Percentiles rank a stretch among this genome's conserved stretches.
Evolutionary conservation across 2,329 filamentous ascomycete species (phyloP).

Genomic region (Geosmithia morbida): DNA sequence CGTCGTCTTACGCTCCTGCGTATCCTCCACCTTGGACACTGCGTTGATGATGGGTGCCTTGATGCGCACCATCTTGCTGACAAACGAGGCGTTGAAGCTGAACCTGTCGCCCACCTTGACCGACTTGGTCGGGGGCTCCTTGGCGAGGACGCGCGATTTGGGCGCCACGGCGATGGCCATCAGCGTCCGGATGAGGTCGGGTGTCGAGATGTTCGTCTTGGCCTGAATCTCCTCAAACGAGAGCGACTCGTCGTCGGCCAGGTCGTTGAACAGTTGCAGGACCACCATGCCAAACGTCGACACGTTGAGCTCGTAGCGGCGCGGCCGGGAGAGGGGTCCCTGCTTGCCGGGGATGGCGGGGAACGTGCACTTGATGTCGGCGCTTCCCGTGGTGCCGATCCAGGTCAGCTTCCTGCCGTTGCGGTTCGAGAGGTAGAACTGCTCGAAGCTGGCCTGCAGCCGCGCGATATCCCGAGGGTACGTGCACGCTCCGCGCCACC

Average conservation of each 20-base stretch:
- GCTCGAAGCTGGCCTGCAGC: constrained; percentile 72
- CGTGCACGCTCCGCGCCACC: constrained; percentile 34
- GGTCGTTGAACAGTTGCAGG: constrained; percentile 75
- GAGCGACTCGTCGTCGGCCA: constrained; percentile 35
- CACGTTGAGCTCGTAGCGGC: constrained; percentile 80
- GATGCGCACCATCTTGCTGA: constrained; percentile 72
- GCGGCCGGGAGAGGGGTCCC: constrained; percentile 42
- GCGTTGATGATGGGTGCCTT: constrained; percentile 76
- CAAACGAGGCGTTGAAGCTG: constrained; percentile 67
- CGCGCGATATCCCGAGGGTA: constrained; percentile 63
- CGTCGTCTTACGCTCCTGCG: constrained; percentile 52
- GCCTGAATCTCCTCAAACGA: constrained; percentile 68
- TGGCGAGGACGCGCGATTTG: constrained; percentile 68
- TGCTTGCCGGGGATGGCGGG: constrained; percentile 58
- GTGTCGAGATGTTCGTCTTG: constrained; percentile 60
- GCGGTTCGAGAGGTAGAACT: constrained; percentile 77
- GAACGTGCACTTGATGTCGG: constrained; percentile 73
- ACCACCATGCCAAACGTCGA: constrained; percentile 89
- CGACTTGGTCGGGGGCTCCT: constrained; percentile 66
- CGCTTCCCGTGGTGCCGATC: constrained; percentile 57
- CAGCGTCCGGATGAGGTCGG: constrained; percentile 63
- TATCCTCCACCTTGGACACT: constrained; percentile 72
- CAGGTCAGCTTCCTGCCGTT: constrained; percentile 82
- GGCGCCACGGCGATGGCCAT: constrained; percentile 71
- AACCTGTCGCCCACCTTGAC: constrained; percentile 68